Percentiles rank a stretch among this genome's conserved stretches.
Conservation (phyloP, 2,329 filamentous ascomycete genomes). For the Lachnellula subtilissima region DNA sequence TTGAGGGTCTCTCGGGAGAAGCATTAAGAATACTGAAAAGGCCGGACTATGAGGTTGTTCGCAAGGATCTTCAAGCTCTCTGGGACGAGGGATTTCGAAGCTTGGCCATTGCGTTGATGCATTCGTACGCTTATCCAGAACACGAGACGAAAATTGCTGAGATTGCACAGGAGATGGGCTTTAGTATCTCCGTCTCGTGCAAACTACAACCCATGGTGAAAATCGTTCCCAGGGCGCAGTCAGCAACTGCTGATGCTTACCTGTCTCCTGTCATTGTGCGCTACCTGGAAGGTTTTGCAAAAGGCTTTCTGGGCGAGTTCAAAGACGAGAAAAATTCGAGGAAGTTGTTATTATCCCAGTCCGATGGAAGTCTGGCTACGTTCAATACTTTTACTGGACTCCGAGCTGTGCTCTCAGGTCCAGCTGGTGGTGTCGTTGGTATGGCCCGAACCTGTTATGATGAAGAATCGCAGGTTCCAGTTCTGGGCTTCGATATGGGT, state of each 20-base stretch:
- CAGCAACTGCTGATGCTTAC: conserved; percentile 64
- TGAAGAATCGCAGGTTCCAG: conserved; percentile 54
- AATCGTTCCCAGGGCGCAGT: conserved; percentile 59
- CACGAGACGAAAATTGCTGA: conserved; percentile 58
- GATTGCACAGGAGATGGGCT: conserved; percentile 58
- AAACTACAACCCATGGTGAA: conserved; percentile 68
- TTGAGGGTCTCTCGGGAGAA: conserved; percentile 60
- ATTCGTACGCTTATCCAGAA: conserved; percentile 61
- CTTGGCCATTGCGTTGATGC: conserved; percentile 62
- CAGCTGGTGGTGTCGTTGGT: conserved; percentile 63
- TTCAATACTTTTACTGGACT: conserved; percentile 56
- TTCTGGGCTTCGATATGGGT: conserved; percentile 66
- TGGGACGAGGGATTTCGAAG: conserved; percentile 55
- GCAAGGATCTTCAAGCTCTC: conserved; percentile 45
- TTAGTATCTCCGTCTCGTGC: conserved; percentile 59
- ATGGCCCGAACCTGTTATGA: conserved; percentile 63
- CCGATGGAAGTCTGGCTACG: conserved; percentile 36
- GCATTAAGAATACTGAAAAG: conserved; percentile 54
- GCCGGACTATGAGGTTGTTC: conserved; percentile 41
- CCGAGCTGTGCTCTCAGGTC: conserved; percentile 59
- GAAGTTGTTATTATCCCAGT: conserved; percentile 53
- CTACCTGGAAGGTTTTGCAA: conserved; percentile 62
- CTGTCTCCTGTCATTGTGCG: conserved; percentile 62
- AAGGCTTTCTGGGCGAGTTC: conserved; percentile 56
- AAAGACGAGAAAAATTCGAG: conserved; percentile 46